These are phyloP conservation scores for Amorphotheca resinae DNA, from an alignment of 495 filamentous ascomycete genomes.

Conservation along the genomic window DNA sequence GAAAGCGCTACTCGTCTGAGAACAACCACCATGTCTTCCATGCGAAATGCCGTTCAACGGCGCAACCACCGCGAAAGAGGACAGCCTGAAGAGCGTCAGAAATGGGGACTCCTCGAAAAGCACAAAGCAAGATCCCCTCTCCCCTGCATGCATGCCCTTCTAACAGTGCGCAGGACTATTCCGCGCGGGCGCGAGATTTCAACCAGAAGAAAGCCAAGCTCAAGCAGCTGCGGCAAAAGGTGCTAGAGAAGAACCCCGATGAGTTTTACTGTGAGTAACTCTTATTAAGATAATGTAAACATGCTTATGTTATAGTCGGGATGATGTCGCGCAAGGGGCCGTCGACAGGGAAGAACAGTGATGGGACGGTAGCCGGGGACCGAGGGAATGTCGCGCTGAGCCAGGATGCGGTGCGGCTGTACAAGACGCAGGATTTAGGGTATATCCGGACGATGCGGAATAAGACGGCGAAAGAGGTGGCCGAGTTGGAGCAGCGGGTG, in stretches of 20 bases:
- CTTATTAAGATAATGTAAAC: too few relatives aligned
- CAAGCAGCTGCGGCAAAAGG: slow-evolving; percentile 67
- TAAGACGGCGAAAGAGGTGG: slow-evolving; percentile 33
- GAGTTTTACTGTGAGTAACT: slow-evolving; percentile 97
- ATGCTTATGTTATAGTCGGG: too few relatives aligned
- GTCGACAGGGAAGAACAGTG: slow-evolving; percentile 21
- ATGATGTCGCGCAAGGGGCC: slow-evolving; percentile 57
- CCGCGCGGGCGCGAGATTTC: slow-evolving; percentile 78
- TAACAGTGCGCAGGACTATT: slow-evolving; percentile 67
- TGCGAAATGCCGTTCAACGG: slow-evolving; percentile 67
- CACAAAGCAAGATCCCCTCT: slow-evolving; percentile 51
- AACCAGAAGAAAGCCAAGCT: slow-evolving; percentile 73
- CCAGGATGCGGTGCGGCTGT: slow-evolving; percentile 63
- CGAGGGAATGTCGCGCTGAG: slow-evolving; percentile 47
- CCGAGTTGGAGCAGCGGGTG: slow-evolving; percentile 30
- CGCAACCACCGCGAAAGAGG: slow-evolving; percentile 71
- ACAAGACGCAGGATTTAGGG: slow-evolving; percentile 93
- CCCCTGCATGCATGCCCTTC: too few relatives aligned
- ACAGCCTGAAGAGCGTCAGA: slow-evolving; percentile 67
- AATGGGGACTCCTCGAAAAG: slow-evolving; percentile 81
- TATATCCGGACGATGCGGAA: slow-evolving; percentile 62
- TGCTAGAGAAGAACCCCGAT: slow-evolving; percentile 80
- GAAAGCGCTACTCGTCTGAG: too few relatives aligned
- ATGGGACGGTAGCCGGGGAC: slow-evolving; percentile 45
- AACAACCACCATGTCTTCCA: slow-evolving; percentile 52